Conservation (phyloP, 192 early-diverging fungal genomes). For the Coemansia interrupta region DNA sequence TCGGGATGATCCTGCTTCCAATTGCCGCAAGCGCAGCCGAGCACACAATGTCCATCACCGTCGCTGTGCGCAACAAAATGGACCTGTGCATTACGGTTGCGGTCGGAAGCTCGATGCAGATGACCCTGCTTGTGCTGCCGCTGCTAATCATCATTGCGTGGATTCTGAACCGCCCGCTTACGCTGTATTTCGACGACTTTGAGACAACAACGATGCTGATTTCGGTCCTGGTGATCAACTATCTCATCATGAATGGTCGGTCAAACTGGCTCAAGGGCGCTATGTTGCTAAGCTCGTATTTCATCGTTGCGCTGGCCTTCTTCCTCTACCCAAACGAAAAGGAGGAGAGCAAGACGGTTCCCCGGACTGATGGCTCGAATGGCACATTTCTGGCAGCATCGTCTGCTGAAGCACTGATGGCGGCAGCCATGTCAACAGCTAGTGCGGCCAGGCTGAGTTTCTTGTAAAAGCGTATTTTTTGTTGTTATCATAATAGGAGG, state of each 20-base stretch:
- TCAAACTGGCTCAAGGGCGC: slow-evolving; percentile 92
- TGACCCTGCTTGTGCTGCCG: slow-evolving; percentile 74
- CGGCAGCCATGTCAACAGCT: background rate
- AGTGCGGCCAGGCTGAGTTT: slow-evolving; percentile 12
- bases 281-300: slow-evolving; percentile 78
- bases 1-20: slow-evolving; percentile 88
- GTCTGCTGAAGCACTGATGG: background rate
- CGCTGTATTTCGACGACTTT: slow-evolving; percentile 78
- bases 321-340: slow-evolving; percentile 62
- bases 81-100: slow-evolving; percentile 70
- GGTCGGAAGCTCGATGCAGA: slow-evolving; percentile 81
- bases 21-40: slow-evolving; percentile 86
- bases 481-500: no score
- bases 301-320: slow-evolving; percentile 79
- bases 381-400: background rate
- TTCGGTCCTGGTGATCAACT: slow-evolving; percentile 78
- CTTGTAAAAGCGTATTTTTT: background rate
- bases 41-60: slow-evolving; percentile 79
- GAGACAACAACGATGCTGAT: slow-evolving; percentile 84
- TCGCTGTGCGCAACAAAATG: slow-evolving; percentile 91
- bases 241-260: slow-evolving; percentile 76
- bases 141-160: slow-evolving; percentile 78
- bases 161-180: slow-evolving; percentile 68
- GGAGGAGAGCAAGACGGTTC: slow-evolving; percentile 16
- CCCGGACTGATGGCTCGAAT: background rate